Conservation (phyloP, 2,329 filamentous ascomycete genomes). For the Fusarium sp. region DNA sequence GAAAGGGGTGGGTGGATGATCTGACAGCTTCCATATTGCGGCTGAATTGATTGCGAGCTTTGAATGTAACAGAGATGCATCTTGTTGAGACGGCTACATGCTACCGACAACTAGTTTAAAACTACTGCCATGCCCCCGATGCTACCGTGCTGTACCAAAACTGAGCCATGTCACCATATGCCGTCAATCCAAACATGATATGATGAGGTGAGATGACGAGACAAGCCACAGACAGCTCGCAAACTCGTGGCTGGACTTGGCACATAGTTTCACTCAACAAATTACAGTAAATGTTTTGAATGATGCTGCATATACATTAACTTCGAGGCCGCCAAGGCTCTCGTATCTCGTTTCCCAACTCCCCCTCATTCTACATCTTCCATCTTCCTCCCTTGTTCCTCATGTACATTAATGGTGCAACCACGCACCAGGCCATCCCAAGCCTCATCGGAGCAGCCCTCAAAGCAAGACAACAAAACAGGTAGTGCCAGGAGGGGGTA, state of each 20-base stretch:
- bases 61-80: slow-evolving; percentile 16
- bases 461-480: slow-evolving; percentile 39
- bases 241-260: slow-evolving; percentile 1
- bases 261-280: slow-evolving; percentile 19
- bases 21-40: slow-evolving; percentile 18
- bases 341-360: slow-evolving; percentile 26
- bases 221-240: slow-evolving; percentile 22
- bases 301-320: slow-evolving; percentile 33
- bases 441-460: slow-evolving; percentile 21
- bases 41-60: slow-evolving; percentile 26
- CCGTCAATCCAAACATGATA: slow-evolving; percentile 19
- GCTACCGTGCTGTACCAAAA: slow-evolving; percentile 5
- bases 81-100: not conserved
- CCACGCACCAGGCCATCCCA: slow-evolving; percentile 35
- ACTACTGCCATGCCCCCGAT: slow-evolving; percentile 23
- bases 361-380: slow-evolving; percentile 17
- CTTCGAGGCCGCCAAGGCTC: slow-evolving; percentile 30
- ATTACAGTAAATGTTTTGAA: not conserved
- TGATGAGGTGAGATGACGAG: slow-evolving; percentile 11
- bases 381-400: slow-evolving; percentile 29
- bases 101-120: slow-evolving; percentile 5
- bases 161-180: slow-evolving; percentile 20
- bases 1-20: slow-evolving; percentile 2
- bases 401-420: slow-evolving; percentile 31
- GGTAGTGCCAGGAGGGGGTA: slow-evolving; percentile 48